Percentiles rank a stretch among this genome's conserved stretches.
Conservation (phyloP, 257 asterid genomes). For the Nicotiana obtusifolia region DNA sequence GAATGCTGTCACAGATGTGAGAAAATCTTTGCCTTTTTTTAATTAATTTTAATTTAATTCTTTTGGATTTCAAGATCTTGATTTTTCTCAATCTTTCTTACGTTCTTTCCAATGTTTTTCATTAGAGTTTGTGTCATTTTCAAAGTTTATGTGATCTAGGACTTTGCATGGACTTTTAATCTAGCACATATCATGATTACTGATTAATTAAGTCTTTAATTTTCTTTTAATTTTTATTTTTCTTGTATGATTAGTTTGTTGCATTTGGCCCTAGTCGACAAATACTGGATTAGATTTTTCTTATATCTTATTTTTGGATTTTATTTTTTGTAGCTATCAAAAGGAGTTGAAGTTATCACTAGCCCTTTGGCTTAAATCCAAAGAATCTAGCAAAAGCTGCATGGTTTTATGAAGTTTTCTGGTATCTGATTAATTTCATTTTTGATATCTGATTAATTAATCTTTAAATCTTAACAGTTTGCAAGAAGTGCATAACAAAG, state of each 20-base stretch:
- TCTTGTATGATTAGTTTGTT: neutral
- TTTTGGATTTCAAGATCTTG: neutral
- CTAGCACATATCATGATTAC: neutral
- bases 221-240: neutral
- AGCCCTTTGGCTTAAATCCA: neutral
- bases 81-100: neutral
- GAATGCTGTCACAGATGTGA: constrained; percentile 22
- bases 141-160: neutral
- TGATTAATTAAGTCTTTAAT: neutral
- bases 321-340: neutral
- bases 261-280: neutral
- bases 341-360: neutral
- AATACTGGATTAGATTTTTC: neutral
- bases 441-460: neutral
- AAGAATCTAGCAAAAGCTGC: neutral
- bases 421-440: neutral
- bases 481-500: constrained; percentile 52
- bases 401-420: neutral
- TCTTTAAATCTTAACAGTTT: constrained; percentile 27
- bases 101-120: neutral
- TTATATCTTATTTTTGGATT: neutral
- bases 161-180: neutral
- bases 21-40: neutral
- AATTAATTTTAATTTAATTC: neutral
- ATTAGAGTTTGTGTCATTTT: neutral